Evolutionary conservation across 768 basidiomycete species (phyloP), one percentile per base, ranked within the genome.

Genomic region (Leccinum longicurvipes): DNA sequence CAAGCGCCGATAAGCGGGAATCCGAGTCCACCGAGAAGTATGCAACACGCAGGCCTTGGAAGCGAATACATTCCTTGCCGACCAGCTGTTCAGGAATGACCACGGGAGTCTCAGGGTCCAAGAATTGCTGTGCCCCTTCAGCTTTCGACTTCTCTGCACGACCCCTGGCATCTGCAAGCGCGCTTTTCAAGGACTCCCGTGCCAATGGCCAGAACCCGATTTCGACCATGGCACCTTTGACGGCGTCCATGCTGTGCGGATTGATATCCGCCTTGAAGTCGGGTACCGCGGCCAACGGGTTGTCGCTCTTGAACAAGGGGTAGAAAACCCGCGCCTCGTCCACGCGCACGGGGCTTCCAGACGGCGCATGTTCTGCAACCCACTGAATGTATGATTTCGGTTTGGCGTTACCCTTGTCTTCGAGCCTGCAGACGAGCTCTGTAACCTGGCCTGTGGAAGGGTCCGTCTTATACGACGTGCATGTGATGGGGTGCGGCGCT

Each of bases 301-400:
- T 87, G 67, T 96, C 94, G 61, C 89, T 92, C 74, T 91, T 93
- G 85, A 98, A 99, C 4, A 99, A 76, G 21, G 85, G 89, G 67
- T 93, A 82, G 81, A 98, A 98, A 63, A 97, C 80, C 45, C 95
- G 85, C 36, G 89, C 90, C 73, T 99, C 95, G 69, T 92, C 87
- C 61, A 98, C 79, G 47, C 73, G 74, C 53, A 98, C 89, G 15
- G 95, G 93, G 62, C 89, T 91, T 7, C 86, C 84, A 1, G 89
- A 86, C 21, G 83, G 74, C 7, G 78, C 72, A 68, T 94, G 89
- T 67, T 91, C 87, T 24, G 91, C 93, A 14, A 99, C 92, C 96
- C 96, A 99, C 67, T 98, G 96, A 64, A 98, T 93, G 73, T 85
- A 98, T 28, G 93, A 85, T 68, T 96, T 98, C 12, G 91, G 89